Evolutionary conservation across 2,329 filamentous ascomycete species (phyloP).

Genomic region (Westerdykella sp.): DNA sequence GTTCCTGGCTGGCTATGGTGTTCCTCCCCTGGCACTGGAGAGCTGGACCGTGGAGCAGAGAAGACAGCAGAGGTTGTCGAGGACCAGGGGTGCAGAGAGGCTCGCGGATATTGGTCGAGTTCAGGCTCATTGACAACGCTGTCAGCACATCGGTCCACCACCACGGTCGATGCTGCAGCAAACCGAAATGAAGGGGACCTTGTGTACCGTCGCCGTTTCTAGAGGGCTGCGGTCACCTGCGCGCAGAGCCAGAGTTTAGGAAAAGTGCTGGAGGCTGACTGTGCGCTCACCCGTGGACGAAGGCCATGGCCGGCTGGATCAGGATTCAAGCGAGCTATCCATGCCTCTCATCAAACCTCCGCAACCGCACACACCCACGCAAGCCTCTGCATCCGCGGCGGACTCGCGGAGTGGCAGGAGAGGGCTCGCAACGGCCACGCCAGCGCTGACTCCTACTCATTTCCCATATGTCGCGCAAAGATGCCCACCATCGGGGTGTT

Average conservation of each 20-base stretch:
- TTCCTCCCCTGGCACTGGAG: constrained; percentile 17
- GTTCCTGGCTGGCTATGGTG: constrained; percentile 23
- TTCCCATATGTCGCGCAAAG: constrained; percentile 10
- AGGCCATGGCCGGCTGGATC: background rate
- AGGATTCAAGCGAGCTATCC: constrained; percentile 15
- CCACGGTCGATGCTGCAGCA: constrained; percentile 33
- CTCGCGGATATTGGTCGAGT: constrained; percentile 24
- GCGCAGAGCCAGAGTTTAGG: background rate
- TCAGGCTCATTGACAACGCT: constrained; percentile 34
- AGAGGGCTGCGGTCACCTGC: constrained; percentile 1
- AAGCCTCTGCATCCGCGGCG: constrained; percentile 18
- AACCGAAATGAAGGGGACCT: constrained; percentile 37
- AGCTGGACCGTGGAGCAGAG: background rate
- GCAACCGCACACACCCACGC: constrained; percentile 7
- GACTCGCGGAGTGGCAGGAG: constrained; percentile 3
- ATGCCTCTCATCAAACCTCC: constrained; percentile 34
- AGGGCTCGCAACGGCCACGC: constrained; percentile 12
- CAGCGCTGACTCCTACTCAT: constrained; percentile 27
- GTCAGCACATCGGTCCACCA: constrained; percentile 30
- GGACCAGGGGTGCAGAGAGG: constrained; percentile 22
- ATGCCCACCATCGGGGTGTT: constrained; percentile 6
- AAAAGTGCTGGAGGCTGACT: no score
- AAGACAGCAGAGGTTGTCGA: constrained; percentile 11
- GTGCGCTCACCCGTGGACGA: no score
- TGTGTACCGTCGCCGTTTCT: constrained; percentile 25